Percentiles rank a stretch among this genome's conserved stretches.
Conservation (phyloP, 164 flowering plant species). For the Magnolia sinica region DNA sequence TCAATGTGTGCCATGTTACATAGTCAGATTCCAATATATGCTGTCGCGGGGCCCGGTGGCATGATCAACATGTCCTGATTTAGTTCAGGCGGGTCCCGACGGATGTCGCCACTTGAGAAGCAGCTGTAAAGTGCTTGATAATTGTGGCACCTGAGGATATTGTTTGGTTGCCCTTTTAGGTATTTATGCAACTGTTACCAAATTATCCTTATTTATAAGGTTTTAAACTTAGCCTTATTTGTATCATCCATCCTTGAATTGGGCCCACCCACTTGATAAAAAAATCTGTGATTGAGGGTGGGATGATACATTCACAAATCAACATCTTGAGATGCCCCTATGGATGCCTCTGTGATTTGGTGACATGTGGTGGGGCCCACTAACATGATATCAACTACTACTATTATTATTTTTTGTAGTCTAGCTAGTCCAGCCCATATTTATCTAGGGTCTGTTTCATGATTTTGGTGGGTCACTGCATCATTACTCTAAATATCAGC, state of each 20-base stretch:
- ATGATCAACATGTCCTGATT: neutral
- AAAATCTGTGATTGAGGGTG: neutral
- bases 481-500: too few relatives aligned
- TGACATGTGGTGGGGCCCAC: too few relatives aligned
- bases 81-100: neutral
- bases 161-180: neutral
- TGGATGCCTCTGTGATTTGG: too few relatives aligned
- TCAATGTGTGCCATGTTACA: neutral
- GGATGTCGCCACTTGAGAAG: neutral
- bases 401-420: too few relatives aligned
- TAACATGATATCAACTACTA: too few relatives aligned
- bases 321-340: neutral
- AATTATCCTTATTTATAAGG: neutral
- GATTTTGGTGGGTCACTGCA: too few relatives aligned
- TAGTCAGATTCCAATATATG: neutral
- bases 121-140: neutral
- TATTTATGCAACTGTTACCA: neutral
- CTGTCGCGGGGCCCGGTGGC: neutral
- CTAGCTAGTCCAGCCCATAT: too few relatives aligned
- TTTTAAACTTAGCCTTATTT: neutral
- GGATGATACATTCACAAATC: neutral
- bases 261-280: neutral
- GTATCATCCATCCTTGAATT: neutral
- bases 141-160: neutral
- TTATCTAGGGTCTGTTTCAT: too few relatives aligned